Conservation (phyloP, 768 basidiomycete genomes). For the Lepiota brunneoincarnata region DNA sequence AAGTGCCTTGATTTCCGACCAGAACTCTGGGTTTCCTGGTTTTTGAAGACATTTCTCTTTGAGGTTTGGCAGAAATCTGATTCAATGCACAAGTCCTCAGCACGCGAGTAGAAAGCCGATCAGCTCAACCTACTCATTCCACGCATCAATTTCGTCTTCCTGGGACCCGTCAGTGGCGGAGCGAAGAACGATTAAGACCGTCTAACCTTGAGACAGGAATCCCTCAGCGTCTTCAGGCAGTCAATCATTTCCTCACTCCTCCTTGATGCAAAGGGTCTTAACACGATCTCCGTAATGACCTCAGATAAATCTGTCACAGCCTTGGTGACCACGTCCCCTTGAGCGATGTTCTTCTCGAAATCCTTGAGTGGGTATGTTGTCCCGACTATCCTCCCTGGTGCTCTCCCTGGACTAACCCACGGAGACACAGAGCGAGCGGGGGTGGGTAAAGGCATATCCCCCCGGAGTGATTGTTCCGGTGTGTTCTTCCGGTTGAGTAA, state of each 20-base stretch:
- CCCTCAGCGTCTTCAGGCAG: conserved; percentile 68
- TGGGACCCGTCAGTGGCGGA: conserved; percentile 21
- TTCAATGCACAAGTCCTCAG: not conserved
- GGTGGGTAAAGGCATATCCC: conserved; percentile 40
- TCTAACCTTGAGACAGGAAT: conserved; percentile 60
- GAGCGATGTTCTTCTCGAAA: conserved; percentile 66
- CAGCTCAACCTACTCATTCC: conserved; percentile 60
- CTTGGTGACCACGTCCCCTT: conserved; percentile 80
- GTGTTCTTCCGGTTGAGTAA: conserved; percentile 25
- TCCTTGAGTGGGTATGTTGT: conserved; percentile 71
- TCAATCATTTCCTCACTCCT: conserved; percentile 69
- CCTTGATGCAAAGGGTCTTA: conserved; percentile 66
- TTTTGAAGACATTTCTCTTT: conserved; percentile 51
- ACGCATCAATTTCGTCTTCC: conserved; percentile 82
- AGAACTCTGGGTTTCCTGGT: conserved; percentile 68
- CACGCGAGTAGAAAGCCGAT: not conserved
- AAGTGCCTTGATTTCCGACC: conserved; percentile 49
- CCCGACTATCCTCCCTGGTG: conserved; percentile 74
- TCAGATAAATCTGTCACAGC: conserved; percentile 77
- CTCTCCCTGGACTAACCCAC: conserved; percentile 47
- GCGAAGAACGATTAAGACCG: not conserved
- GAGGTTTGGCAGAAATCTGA: conserved; percentile 61
- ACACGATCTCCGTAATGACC: conserved; percentile 69
- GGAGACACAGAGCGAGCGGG: conserved; percentile 49
- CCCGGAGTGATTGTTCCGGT: conserved; percentile 15